Evolutionary conservation across 495 filamentous ascomycete species (phyloP), one percentile per base, ranked within the genome.

Genomic region (Antarctomyces pellizariae): DNA sequence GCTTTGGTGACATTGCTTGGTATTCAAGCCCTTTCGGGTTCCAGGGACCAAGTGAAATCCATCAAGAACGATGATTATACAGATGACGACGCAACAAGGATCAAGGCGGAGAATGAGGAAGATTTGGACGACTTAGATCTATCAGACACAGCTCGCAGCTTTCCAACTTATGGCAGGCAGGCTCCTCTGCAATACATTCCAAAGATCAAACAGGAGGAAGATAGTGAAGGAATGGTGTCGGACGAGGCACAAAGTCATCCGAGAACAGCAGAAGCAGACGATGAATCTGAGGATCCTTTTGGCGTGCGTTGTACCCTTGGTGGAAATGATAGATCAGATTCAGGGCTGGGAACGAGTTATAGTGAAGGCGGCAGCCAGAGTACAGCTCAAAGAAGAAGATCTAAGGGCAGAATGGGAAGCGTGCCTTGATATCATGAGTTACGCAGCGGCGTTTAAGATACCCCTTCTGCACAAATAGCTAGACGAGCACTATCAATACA

Each of bases 111-210:
- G n/a, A 36, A 37, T 10, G 35, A 35, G 14, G 23, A 26, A 8
- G 32, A 41, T 15, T 43, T 41, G 5, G 37, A 39, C 6, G 43
- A 46, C 10, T 36, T 38, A 8, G 47, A 46, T 26, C 31, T 57
- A 2, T 64, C 57, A 7, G 48, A 48, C 25, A 48, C 51, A 1
- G 52, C 54, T 10, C 43, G 59, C 16, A 57, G 53, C 3, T 71
- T 71, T 29, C 64, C 67, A n/a, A 64, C 57, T 3, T 49, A 56
- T 28, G 49, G 49, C 3, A 46, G 51, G 5, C 62, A 65, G 36
- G 36, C 47, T 22, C 53, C 59, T 4, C 40, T 71, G 18, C 53
- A 47, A 28, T 61, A 47, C 28, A 24, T 25, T 15, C 36, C 36
- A 11, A 36, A 30, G 15, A 28, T 40, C n/a, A 40, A 43, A 28